Conservation (phyloP, 108 stramenopile species). For the Cyclostephanos invisitatus region DNA sequence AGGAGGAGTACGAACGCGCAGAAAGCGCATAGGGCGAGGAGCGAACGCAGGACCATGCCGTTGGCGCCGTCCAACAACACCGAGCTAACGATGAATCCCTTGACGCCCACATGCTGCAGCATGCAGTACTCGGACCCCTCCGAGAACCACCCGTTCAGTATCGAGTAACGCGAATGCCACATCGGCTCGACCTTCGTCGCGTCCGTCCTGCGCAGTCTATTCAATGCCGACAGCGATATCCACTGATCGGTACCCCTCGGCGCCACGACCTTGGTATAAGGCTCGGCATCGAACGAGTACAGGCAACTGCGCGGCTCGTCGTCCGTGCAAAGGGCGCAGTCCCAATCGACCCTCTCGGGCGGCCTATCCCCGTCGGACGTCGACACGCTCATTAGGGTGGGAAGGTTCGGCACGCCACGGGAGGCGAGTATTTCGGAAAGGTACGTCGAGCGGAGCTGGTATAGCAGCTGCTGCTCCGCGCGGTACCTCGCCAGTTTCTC, state of each 20-base stretch:
- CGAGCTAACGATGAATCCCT: conserved; percentile 62
- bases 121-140: conserved; percentile 62
- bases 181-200: conserved; percentile 88
- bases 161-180: conserved; percentile 84
- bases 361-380: conserved; percentile 62
- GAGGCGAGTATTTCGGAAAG: conserved; percentile 71
- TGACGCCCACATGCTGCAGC: conserved; percentile 65
- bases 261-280: conserved; percentile 77
- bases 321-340: conserved; percentile 75
- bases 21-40: conserved; percentile 40
- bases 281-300: conserved; percentile 79
- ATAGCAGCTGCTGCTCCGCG: conserved; percentile 68
- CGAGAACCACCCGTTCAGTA: conserved; percentile 72
- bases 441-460: conserved; percentile 69
- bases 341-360: conserved; percentile 83
- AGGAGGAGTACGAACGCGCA: conserved; percentile 44
- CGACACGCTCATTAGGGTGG: conserved; percentile 55
- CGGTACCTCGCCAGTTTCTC: conserved; percentile 47
- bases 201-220: conserved; percentile 82
- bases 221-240: conserved; percentile 75
- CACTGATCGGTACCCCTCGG: conserved; percentile 68
- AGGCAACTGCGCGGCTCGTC: conserved; percentile 73
- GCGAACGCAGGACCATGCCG: conserved; percentile 49
- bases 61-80: conserved; percentile 59
- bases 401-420: conserved; percentile 62